These are phyloP conservation scores for Ophiorrhiza pumila DNA, from an alignment of 257 asterid genomes.

Conservation along the genomic window DNA sequence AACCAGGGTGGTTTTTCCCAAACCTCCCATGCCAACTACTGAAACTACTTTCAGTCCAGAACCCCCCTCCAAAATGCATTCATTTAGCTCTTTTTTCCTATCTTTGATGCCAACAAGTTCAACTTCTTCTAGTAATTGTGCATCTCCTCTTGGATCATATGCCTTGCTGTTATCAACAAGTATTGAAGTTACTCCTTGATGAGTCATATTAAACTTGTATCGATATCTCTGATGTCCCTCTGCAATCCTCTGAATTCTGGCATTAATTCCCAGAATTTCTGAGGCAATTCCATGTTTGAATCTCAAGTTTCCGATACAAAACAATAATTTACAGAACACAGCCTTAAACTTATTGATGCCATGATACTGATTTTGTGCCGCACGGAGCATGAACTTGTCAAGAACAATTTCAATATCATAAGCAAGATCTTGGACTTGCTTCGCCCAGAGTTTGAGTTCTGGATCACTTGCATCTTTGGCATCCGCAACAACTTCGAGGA, in stretches of 20 bases:
- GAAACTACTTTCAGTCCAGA: background rate
- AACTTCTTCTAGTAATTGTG: constrained; percentile 27
- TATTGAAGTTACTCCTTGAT: background rate
- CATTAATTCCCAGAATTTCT: constrained; percentile 18
- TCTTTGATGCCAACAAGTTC: constrained; percentile 31
- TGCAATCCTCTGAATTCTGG: constrained; percentile 17
- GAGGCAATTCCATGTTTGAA: constrained; percentile 13
- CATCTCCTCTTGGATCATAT: constrained; percentile 24
- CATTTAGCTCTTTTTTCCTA: constrained; percentile 4
- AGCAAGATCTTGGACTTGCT: constrained; percentile 30
- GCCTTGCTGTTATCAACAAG: background rate
- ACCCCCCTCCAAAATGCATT: background rate
- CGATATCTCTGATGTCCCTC: constrained; percentile 26
- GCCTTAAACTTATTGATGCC: background rate
- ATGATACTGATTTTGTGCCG: background rate
- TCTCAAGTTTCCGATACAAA: constrained; percentile 1
- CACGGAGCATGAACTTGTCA: constrained; percentile 24
- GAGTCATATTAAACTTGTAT: constrained; percentile 12
- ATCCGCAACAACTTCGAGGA: constrained; percentile 31
- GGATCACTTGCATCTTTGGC: constrained; percentile 23
- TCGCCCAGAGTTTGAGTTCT: constrained; percentile 30
- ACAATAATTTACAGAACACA: background rate
- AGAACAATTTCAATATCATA: constrained; percentile 25
- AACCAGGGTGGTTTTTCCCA: constrained; percentile 9
- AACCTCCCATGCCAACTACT: constrained; percentile 7